A percentile compares a stretch with the other conserved stretches of the same genome.
Evolutionary conservation across 2,329 filamentous ascomycete genomes (phyloP).

Genomic region (Colletotrichum chlorophyti): DNA sequence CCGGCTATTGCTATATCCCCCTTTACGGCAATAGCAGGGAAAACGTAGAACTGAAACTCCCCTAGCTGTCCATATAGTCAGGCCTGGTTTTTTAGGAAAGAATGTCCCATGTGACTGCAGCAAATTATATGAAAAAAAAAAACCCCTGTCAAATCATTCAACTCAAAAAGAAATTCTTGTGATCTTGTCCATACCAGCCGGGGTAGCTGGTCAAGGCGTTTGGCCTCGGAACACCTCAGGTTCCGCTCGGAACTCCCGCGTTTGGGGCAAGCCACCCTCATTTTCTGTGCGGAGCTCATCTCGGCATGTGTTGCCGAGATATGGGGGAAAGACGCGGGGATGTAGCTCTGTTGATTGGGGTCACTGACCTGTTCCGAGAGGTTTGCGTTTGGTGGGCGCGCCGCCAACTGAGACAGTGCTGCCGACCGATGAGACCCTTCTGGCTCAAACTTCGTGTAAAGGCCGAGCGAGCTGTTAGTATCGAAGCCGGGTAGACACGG

Average conservation of each 20-base stretch:
- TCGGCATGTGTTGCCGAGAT: background rate
- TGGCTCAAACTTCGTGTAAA: background rate
- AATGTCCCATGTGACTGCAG: too few species aligned
- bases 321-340: constrained; percentile 7
- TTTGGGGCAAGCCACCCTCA: background rate
- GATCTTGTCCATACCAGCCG: too few species aligned
- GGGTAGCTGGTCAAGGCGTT: too few species aligned
- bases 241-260: constrained; percentile 21
- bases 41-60: too few species aligned
- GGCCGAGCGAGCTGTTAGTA: too few species aligned
- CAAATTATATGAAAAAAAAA: too few species aligned
- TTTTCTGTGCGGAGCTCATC: constrained; percentile 10
- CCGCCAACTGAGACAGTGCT: background rate
- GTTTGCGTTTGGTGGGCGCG: background rate
- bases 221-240: background rate
- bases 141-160: too few species aligned
- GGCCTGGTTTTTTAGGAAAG: too few species aligned
- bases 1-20: too few species aligned
- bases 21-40: too few species aligned
- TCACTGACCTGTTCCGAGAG: constrained; percentile 3
- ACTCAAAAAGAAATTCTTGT: too few species aligned
- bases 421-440: constrained; percentile 9
- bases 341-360: background rate
- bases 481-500: background rate
- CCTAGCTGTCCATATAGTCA: too few species aligned